Conservation (phyloP, 306 rosid genomes). For the Erythrophleum fordii region DNA sequence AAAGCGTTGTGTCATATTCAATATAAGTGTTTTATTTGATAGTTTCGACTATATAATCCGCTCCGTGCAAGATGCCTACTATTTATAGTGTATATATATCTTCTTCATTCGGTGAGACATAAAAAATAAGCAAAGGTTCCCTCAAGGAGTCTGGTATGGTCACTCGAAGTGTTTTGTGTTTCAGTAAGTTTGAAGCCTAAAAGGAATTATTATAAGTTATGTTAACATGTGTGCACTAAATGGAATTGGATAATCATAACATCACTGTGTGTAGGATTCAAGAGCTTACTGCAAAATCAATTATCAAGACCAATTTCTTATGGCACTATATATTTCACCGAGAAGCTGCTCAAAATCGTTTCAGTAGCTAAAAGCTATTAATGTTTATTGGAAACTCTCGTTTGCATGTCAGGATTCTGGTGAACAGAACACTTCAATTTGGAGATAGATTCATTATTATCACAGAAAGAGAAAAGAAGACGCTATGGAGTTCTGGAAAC, state of each 20-base stretch:
- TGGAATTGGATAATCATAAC: too few relatives aligned
- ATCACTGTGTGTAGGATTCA: not conserved
- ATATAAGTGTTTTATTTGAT: too few relatives aligned
- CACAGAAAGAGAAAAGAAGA: not conserved
- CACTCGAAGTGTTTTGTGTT: not conserved
- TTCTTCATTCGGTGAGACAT: too few relatives aligned
- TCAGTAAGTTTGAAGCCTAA: not conserved
- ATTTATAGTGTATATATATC: too few relatives aligned
- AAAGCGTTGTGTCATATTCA: too few relatives aligned
- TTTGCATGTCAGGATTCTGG: conserved; percentile 9
- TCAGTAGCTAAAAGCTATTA: not conserved
- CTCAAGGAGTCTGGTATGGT: too few relatives aligned
- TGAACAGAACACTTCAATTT: not conserved
- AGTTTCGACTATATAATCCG: too few relatives aligned
- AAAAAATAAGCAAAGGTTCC: too few relatives aligned
- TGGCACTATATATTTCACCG: not conserved
- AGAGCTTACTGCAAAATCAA: not conserved
- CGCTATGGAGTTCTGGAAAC: conserved; percentile 39
- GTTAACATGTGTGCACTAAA: too few relatives aligned
- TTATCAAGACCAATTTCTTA: not conserved
- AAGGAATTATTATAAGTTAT: not conserved
- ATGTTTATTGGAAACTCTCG: not conserved
- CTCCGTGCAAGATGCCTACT: too few relatives aligned
- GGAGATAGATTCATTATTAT: not conserved
- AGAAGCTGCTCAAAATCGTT: not conserved